phyloP scores from a whole-genome alignment of 352 stramenopile genomes.

The Pythium aphanidermatum region DNA sequence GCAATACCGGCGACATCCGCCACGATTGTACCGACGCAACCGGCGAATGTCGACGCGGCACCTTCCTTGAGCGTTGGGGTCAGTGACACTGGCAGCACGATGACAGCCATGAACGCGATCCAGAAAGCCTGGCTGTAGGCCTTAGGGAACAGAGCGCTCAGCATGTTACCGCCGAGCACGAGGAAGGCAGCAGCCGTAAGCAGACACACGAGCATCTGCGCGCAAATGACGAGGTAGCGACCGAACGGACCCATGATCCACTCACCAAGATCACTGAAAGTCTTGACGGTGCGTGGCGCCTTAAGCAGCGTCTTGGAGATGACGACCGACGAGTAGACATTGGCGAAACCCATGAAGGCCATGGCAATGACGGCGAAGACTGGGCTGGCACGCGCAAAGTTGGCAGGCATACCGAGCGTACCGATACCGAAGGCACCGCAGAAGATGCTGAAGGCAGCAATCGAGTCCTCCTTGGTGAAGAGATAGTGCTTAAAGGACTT shows the following conservation, averaged over 20 bases:
- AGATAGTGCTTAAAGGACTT: slow-evolving; percentile 15
- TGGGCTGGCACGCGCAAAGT: slow-evolving; percentile 33
- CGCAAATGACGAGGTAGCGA: slow-evolving; percentile 11
- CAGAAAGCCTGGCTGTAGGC: slow-evolving; percentile 15
- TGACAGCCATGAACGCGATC: slow-evolving; percentile 39
- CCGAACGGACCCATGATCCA: slow-evolving; percentile 22
- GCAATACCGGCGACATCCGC: slow-evolving; percentile 37
- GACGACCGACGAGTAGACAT: slow-evolving; percentile 34
- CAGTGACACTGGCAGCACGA: slow-evolving; percentile 36
- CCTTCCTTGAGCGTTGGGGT: slow-evolving; percentile 52
- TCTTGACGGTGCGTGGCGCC: slow-evolving; percentile 13
- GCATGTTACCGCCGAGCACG: slow-evolving; percentile 20
- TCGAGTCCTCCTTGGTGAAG: slow-evolving; percentile 28
- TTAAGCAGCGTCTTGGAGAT: slow-evolving; percentile 20
- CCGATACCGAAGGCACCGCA: slow-evolving; percentile 51
- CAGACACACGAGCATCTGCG: slow-evolving; percentile 16
- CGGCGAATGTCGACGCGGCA: slow-evolving; percentile 33
- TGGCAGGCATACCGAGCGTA: slow-evolving; percentile 37
- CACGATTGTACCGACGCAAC: slow-evolving; percentile 43
- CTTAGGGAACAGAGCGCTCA: slow-evolving; percentile 19
- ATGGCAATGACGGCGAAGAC: slow-evolving; percentile 32
- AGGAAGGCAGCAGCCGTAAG: slow-evolving; percentile 16
- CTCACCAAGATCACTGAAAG: slow-evolving; percentile 21
- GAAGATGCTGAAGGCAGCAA: slow-evolving; percentile 24
- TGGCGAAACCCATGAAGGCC: slow-evolving; percentile 36